Percentiles rank a stretch among this genome's conserved stretches.
Conservation (phyloP, 495 filamentous ascomycete genomes). For the Tuber aestivum region DNA sequence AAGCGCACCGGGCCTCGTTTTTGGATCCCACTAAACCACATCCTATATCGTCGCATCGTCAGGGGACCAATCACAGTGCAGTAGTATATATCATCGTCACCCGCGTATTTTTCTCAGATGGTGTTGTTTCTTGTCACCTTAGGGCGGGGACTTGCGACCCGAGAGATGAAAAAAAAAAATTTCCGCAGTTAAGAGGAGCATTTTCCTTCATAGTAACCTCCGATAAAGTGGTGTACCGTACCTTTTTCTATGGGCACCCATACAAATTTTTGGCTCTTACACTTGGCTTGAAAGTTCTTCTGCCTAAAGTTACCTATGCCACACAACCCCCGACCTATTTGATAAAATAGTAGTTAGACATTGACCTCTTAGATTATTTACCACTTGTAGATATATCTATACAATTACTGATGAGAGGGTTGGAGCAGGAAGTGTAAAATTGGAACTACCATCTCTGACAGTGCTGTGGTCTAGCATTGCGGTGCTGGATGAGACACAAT, state of each 20-base stretch:
- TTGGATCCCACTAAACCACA: neutral
- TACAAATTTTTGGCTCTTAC: neutral
- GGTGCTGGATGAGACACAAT: neutral
- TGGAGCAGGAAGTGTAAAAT: neutral
- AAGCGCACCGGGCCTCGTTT: neutral
- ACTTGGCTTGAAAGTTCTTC: neutral
- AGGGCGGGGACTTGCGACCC: neutral
- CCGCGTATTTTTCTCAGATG: neutral
- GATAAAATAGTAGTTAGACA: neutral
- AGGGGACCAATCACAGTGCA: neutral
- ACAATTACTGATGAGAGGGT: neutral
- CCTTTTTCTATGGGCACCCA: neutral
- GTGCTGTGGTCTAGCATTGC: rapidly evolving
- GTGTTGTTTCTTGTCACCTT: neutral
- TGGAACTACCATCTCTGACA: neutral
- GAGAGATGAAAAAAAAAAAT: neutral
- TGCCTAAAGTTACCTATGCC: neutral
- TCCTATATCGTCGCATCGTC: neutral
- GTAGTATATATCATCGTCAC: neutral
- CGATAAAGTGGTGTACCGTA: no score
- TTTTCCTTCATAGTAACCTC: neutral
- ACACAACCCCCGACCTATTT: neutral
- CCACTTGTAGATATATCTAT: neutral
- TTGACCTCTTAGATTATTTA: neutral
- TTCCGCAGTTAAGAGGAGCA: neutral